Percentiles rank a stretch among this genome's conserved stretches.
These are phyloP conservation scores for Picea glauca DNA, from an alignment of 75 land plant species.

Conservation along the genomic window DNA sequence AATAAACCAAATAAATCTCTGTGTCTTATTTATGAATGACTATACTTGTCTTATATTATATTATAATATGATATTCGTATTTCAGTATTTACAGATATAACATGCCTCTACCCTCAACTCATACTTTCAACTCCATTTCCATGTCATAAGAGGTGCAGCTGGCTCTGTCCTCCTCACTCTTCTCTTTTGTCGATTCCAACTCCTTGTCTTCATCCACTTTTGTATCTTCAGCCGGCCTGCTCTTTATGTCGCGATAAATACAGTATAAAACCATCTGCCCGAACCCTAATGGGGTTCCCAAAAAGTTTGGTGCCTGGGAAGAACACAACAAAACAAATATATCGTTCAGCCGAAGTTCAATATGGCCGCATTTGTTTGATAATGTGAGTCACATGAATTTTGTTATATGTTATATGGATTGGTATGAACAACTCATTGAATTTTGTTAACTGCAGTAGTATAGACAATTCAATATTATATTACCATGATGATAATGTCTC, in stretches of 20 bases:
- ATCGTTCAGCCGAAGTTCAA: not conserved
- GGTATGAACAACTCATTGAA: not conserved
- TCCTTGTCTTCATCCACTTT: not conserved
- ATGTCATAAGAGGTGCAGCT: not conserved
- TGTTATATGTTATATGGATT: not conserved
- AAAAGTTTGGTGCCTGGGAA: constrained; percentile 3
- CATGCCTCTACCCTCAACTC: no score
- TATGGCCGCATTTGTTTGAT: not conserved
- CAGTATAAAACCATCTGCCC: constrained; percentile 6
- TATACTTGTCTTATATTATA: no score
- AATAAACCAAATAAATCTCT: no score
- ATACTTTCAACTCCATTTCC: not conserved
- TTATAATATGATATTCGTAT: no score
- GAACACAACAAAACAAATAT: not conserved
- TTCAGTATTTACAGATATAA: no score
- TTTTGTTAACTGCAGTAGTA: not conserved
- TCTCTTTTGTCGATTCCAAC: not conserved
- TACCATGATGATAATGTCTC: constrained; percentile 18
- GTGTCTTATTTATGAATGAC: no score
- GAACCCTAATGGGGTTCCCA: not conserved
- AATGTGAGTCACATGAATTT: not conserved
- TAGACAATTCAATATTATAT: not conserved
- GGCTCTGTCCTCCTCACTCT: not conserved
- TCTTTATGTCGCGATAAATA: not conserved
- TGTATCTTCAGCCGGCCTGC: not conserved